phyloP scores from a whole-genome alignment of 495 filamentous ascomycete genomes.

The Entonaema liquescens region DNA sequence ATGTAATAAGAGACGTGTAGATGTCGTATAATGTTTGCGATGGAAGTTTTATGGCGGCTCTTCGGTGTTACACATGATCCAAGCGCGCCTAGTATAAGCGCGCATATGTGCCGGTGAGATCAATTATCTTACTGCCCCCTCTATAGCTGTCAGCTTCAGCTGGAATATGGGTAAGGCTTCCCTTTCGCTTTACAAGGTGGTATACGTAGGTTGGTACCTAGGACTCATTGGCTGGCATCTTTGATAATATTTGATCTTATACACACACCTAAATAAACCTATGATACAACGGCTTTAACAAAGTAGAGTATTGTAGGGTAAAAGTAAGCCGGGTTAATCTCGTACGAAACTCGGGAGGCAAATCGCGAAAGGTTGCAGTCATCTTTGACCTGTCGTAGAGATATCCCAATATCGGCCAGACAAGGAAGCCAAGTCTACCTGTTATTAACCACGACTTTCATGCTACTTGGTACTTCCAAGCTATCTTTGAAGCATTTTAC shows the following conservation, averaged over 20 bases:
- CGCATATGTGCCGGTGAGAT: conserved; percentile 2
- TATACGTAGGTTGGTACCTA: too few relatives aligned
- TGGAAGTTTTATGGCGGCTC: neutral
- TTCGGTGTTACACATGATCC: conserved; percentile 9
- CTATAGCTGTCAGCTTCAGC: neutral
- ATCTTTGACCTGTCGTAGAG: neutral
- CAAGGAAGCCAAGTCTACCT: neutral
- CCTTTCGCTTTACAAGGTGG: neutral
- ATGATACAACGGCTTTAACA: neutral
- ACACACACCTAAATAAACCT: too few relatives aligned
- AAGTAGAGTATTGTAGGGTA: neutral
- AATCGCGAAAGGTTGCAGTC: conserved; percentile 4
- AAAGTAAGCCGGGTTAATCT: neutral
- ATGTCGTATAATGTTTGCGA: conserved; percentile 2
- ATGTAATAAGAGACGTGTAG: conserved; percentile 2
- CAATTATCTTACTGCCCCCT: neutral
- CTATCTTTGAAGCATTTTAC: neutral
- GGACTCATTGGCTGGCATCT: too few relatives aligned
- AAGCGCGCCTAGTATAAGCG: conserved; percentile 13
- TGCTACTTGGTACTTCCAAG: neutral
- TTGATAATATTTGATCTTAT: neutral
- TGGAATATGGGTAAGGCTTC: neutral
- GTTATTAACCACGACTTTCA: neutral
- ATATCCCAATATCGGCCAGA: neutral
- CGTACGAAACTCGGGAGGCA: neutral